phyloP scores from a whole-genome alignment of 768 basidiomycete species.

The Aureoboletus auriporus region DNA sequence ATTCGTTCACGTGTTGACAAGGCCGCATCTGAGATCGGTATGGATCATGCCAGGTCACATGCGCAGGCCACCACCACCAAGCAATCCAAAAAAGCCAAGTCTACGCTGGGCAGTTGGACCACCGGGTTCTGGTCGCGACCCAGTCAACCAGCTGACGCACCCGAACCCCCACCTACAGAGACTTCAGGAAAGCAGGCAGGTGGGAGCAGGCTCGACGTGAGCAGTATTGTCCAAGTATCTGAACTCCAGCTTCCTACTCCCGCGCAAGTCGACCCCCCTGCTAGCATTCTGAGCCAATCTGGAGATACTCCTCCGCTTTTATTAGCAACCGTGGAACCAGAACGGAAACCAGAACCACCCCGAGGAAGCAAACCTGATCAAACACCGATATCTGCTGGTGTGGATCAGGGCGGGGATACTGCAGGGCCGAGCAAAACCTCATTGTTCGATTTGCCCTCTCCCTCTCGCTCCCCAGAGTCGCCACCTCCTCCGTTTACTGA shows the following conservation, averaged over 20 bases:
- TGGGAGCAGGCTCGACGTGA: conserved; percentile 6
- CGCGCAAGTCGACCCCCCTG: conserved; percentile 22
- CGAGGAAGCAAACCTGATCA: neutral
- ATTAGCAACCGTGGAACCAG: neutral
- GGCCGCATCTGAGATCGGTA: conserved; percentile 22
- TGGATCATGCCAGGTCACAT: conserved; percentile 8
- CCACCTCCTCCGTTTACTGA: conserved; percentile 29
- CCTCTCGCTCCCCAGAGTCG: neutral
- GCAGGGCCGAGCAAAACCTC: neutral
- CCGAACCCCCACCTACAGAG: conserved; percentile 7
- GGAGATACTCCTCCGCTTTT: conserved; percentile 7
- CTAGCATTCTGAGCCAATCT: conserved; percentile 9
- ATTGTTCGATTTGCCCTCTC: conserved; percentile 6
- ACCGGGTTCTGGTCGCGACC: neutral
- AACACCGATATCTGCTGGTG: neutral
- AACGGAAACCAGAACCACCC: neutral
- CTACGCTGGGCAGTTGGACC: conserved; percentile 4
- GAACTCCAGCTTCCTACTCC: conserved; percentile 17
- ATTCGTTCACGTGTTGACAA: conserved; percentile 14
- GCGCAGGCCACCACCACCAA: conserved; percentile 1
- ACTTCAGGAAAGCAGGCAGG: neutral
- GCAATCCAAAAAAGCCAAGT: neutral
- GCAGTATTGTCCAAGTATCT: neutral
- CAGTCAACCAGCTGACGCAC: neutral
- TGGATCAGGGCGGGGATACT: neutral